phyloP scores from a whole-genome alignment of 2,329 filamentous ascomycete species.

The Ophiostoma sp. region DNA sequence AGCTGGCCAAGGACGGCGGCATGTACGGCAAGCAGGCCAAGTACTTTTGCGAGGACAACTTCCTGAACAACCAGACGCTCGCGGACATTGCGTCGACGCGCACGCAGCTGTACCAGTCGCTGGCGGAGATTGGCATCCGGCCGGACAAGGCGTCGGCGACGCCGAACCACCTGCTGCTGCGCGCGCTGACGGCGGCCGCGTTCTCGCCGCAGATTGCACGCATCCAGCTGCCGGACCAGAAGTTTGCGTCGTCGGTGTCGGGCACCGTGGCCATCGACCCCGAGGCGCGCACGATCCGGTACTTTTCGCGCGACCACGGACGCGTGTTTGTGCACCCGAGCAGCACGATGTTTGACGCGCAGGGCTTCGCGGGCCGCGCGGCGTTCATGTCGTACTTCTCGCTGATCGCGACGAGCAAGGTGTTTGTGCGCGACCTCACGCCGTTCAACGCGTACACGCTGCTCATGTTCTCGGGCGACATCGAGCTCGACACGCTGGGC shows the following conservation, averaged over 20 bases:
- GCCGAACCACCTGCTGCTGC: slow-evolving; percentile 47
- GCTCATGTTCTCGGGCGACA: slow-evolving; percentile 81
- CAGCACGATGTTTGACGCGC: slow-evolving; percentile 77
- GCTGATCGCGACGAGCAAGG: slow-evolving; percentile 85
- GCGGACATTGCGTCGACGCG: slow-evolving; percentile 83
- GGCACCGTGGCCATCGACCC: slow-evolving; percentile 91
- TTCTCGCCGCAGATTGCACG: slow-evolving; percentile 83
- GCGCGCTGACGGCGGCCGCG: slow-evolving; percentile 65
- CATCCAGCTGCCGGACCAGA: slow-evolving; percentile 92
- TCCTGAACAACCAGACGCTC: slow-evolving; percentile 75
- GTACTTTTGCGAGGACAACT: slow-evolving; percentile 78
- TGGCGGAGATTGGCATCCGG: slow-evolving; percentile 81
- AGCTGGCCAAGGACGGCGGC: slow-evolving; percentile 49
- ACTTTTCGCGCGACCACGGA: slow-evolving; percentile 78
- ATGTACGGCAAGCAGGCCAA: slow-evolving; percentile 59
- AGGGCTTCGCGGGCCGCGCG: slow-evolving; percentile 68
- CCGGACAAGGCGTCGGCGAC: slow-evolving; percentile 35
- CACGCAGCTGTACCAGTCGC: slow-evolving; percentile 75
- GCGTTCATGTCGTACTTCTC: slow-evolving; percentile 84
- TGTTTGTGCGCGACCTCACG: slow-evolving; percentile 86
- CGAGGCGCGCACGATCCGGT: slow-evolving; percentile 86
- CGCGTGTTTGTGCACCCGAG: slow-evolving; percentile 90
- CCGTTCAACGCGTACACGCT: slow-evolving; percentile 88
- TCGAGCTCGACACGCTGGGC: slow-evolving; percentile 80
- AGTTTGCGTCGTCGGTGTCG: slow-evolving; percentile 79